Evolutionary conservation across 1,284 basidiomycete species (phyloP).

Genomic region (Gymnopus androsaceus): DNA sequence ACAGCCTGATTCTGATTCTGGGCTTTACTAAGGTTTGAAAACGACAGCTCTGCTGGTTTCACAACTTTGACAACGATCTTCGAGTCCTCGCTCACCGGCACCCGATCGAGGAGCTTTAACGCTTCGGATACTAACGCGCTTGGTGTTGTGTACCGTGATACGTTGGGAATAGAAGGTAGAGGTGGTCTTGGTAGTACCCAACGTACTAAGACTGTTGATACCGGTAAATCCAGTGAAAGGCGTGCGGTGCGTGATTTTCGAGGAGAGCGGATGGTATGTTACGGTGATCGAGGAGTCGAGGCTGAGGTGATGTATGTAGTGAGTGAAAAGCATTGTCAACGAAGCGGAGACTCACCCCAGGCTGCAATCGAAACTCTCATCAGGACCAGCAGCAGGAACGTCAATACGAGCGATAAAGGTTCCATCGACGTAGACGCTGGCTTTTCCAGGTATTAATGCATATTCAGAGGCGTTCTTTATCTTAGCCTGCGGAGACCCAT

Average conservation of each 20-base stretch:
- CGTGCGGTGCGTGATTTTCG: constrained; percentile 23
- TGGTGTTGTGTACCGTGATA: constrained; percentile 13
- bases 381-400: constrained; percentile 35
- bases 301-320: constrained; percentile 15
- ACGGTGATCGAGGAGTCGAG: constrained; percentile 26
- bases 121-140: constrained; percentile 20
- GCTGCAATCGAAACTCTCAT: constrained; percentile 37
- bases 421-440: constrained; percentile 41
- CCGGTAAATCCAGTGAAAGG: constrained; percentile 7
- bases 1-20: background rate
- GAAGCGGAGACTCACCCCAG: constrained; percentile 35
- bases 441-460: constrained; percentile 34
- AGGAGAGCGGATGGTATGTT: constrained; percentile 29
- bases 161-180: constrained; percentile 4
- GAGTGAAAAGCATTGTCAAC: background rate
- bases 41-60: constrained; percentile 24
- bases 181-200: constrained; percentile 7
- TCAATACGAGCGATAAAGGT: constrained; percentile 37
- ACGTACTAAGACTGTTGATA: background rate
- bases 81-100: constrained; percentile 37
- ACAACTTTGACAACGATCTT: constrained; percentile 35
- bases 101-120: constrained; percentile 35
- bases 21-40: background rate
- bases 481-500: constrained; percentile 30
- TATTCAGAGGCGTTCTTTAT: constrained; percentile 42